Conservation (phyloP, 139 green algal species). For the Limnomonas spitsbergensis region DNA sequence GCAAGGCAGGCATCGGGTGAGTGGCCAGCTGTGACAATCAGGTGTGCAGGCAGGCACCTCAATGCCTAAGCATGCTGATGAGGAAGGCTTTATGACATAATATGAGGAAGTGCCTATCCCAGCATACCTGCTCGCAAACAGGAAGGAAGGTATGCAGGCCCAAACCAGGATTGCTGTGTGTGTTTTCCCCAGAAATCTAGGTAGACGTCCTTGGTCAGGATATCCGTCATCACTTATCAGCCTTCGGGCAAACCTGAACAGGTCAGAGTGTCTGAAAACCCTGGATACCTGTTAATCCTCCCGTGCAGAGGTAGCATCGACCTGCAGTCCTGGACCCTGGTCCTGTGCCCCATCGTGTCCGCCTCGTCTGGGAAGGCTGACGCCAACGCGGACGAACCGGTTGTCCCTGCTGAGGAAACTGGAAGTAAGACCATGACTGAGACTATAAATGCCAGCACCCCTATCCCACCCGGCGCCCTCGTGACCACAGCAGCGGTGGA, state of each 20-base stretch:
- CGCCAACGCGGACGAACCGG: neutral
- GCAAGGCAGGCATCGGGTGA: neutral
- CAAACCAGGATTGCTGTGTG: too few species aligned
- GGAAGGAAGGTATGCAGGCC: too few species aligned
- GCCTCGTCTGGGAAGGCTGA: neutral
- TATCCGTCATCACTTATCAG: too few species aligned
- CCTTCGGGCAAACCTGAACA: too few species aligned
- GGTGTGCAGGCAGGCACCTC: neutral
- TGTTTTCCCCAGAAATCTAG: too few species aligned
- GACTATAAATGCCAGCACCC: neutral
- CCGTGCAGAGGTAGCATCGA: neutral
- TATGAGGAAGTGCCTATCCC: too few species aligned
- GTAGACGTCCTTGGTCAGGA: too few species aligned
- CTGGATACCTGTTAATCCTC: too few species aligned
- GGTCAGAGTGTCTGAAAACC: too few species aligned
- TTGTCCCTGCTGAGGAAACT: neutral
- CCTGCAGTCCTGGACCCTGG: constrained; percentile 15
- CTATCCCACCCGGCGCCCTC: neutral
- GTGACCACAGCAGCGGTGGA: neutral
- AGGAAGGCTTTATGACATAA: too few species aligned
- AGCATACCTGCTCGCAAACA: too few species aligned
- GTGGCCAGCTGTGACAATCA: neutral
- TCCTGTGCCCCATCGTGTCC: neutral
- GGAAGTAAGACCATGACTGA: neutral
- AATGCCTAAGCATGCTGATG: neutral